phyloP scores from a whole-genome alignment of 192 early-diverging fungal genomes.

The Umbelopsis vinacea region DNA sequence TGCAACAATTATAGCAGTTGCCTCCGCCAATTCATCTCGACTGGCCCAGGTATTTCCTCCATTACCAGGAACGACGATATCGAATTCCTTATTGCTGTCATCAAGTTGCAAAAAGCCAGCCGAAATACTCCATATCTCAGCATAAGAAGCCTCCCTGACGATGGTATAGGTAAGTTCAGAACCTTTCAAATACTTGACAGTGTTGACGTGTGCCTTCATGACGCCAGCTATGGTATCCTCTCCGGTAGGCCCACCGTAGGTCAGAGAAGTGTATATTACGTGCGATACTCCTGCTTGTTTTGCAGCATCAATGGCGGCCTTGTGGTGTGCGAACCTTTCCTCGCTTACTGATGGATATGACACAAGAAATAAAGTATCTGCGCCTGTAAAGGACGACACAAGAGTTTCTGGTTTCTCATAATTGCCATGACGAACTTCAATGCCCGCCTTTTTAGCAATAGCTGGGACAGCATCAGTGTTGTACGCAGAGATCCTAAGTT shows the following conservation, averaged over 20 bases:
- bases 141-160: not conserved
- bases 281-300: not conserved
- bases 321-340: not conserved
- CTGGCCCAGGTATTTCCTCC: not conserved
- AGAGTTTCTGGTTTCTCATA: slow-evolving; percentile 5
- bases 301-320: slow-evolving; percentile 6
- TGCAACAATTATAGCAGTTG: not conserved
- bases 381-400: not conserved
- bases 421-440: slow-evolving; percentile 17
- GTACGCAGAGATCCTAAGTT: not conserved
- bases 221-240: not conserved
- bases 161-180: not conserved
- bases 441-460: not conserved
- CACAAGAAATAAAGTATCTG: slow-evolving; percentile 1
- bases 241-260: not conserved
- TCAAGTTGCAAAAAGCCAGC: slow-evolving; percentile 6
- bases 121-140: slow-evolving; percentile 1
- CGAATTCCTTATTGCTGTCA: slow-evolving; percentile 2
- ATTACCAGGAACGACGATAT: slow-evolving; percentile 6
- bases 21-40: not conserved
- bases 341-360: not conserved
- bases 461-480: slow-evolving; percentile 1
- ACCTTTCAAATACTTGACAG: not conserved
- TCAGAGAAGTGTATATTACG: slow-evolving; percentile 6
- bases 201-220: slow-evolving; percentile 10